Conservation (phyloP, 768 basidiomycete species). For the Albatrellus ellisii region DNA sequence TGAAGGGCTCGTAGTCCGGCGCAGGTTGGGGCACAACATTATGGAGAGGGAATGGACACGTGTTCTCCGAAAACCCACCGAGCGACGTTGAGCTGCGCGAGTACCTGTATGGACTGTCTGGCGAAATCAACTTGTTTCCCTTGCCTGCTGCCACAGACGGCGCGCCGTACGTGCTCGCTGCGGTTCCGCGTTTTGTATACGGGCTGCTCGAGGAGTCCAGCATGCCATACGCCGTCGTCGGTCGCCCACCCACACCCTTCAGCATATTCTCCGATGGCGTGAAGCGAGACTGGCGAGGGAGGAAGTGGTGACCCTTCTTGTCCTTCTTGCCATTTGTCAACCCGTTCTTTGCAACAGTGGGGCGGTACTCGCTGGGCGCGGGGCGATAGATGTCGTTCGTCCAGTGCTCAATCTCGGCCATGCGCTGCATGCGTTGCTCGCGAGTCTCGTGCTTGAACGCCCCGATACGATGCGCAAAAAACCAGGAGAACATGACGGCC, state of each 20-base stretch:
- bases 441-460: conserved; percentile 90
- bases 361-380: conserved; percentile 83
- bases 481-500: conserved; percentile 98
- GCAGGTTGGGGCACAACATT: conserved; percentile 91
- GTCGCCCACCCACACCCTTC: conserved; percentile 38
- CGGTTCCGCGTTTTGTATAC: conserved; percentile 47
- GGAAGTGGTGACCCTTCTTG: conserved; percentile 38
- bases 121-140: conserved; percentile 46
- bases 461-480: conserved; percentile 91
- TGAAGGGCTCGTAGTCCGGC: conserved; percentile 86
- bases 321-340: conserved; percentile 29
- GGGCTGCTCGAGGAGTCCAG: conserved; percentile 45
- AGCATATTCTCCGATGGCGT: conserved; percentile 56
- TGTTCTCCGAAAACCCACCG: conserved; percentile 44
- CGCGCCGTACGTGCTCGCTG: conserved; percentile 18
- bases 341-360: conserved; percentile 74
- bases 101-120: conserved; percentile 59
- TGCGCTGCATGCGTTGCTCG: conserved; percentile 80
- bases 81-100: conserved; percentile 81
- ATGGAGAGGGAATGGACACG: conserved; percentile 86
- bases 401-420: conserved; percentile 92
- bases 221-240: conserved; percentile 53
- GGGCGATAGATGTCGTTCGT: conserved; percentile 90
- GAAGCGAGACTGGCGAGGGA: conserved; percentile 62
- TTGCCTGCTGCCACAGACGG: conserved; percentile 21